These are phyloP conservation scores for Aspergillus heteromorphus DNA, from an alignment of 495 filamentous ascomycete species.

Conservation along the genomic window DNA sequence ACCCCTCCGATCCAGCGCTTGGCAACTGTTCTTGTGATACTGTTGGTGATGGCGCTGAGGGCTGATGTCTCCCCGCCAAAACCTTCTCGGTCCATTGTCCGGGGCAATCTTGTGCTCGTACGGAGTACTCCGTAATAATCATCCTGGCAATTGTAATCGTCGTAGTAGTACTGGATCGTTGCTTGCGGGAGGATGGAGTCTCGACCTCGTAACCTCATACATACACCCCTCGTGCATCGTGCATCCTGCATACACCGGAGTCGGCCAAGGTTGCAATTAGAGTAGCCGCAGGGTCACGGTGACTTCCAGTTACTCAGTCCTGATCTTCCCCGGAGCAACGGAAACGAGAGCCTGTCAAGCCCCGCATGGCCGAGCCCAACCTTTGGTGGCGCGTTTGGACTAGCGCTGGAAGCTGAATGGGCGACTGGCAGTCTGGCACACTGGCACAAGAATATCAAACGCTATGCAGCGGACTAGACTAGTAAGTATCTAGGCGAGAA, in stretches of 20 bases:
- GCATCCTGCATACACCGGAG: neutral
- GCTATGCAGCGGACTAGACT: neutral
- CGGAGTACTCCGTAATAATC: no score
- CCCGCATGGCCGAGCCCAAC: constrained; percentile 37
- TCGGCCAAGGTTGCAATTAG: neutral
- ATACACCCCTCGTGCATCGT: no score
- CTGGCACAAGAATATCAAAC: no score
- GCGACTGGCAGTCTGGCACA: no score
- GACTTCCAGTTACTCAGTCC: no score
- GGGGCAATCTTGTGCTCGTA: no score
- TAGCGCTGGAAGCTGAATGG: neutral
- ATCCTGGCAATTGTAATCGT: no score
- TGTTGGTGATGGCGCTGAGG: no score
- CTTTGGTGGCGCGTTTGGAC: constrained; percentile 14
- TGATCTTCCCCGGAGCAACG: constrained; percentile 40
- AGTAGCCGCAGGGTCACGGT: neutral
- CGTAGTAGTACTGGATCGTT: no score
- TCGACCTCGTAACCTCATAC: no score
- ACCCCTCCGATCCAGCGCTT: constrained; percentile 4
- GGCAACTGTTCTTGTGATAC: constrained; percentile 10
- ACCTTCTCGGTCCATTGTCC: neutral
- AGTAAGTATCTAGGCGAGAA: neutral
- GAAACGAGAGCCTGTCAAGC: constrained; percentile 28
- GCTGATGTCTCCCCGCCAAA: neutral
- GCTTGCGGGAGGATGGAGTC: no score